These are phyloP conservation scores for Boletus holoroseus DNA, from an alignment of 1,284 basidiomycete genomes.

Conservation along the genomic window DNA sequence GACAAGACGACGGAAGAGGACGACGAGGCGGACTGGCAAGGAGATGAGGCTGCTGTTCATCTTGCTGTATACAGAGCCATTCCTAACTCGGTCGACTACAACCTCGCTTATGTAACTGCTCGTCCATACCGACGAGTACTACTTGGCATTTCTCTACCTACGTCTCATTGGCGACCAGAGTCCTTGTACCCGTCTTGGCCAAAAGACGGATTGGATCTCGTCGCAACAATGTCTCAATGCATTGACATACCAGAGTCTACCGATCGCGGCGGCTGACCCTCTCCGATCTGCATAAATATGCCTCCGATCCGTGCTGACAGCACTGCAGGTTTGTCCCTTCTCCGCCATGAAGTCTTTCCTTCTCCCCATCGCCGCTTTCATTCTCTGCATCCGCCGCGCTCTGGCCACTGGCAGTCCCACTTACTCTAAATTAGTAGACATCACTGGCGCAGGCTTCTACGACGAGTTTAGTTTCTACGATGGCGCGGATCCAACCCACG, in stretches of 20 bases:
- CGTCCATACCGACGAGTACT: not conserved
- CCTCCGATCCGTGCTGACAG: not conserved
- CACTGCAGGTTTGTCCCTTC: constrained; percentile 11
- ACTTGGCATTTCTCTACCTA: too few species aligned
- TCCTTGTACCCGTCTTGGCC: not conserved
- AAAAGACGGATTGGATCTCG: not conserved
- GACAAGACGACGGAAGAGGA: constrained; percentile 57
- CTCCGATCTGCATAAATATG: not conserved
- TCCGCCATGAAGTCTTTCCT: constrained; percentile 8
- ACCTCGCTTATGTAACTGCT: constrained; percentile 15
- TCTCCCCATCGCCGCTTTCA: not conserved
- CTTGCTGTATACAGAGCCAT: not conserved
- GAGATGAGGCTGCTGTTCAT: constrained; percentile 44
- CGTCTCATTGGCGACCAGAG: not conserved
- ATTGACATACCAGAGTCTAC: too few species aligned
- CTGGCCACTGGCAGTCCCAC: constrained; percentile 8
- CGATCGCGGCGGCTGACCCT: constrained; percentile 15
- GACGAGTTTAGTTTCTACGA: constrained; percentile 29
- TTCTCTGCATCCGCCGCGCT: not conserved
- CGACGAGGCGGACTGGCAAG: constrained; percentile 52
- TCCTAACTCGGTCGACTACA: not conserved
- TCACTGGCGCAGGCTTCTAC: constrained; percentile 30
- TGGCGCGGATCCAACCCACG: constrained; percentile 35
- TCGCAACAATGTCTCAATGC: not conserved
- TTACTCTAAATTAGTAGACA: constrained; percentile 19